phyloP scores from a whole-genome alignment of 2,329 filamentous ascomycete genomes.

The Cordyceps cateniannulata region DNA sequence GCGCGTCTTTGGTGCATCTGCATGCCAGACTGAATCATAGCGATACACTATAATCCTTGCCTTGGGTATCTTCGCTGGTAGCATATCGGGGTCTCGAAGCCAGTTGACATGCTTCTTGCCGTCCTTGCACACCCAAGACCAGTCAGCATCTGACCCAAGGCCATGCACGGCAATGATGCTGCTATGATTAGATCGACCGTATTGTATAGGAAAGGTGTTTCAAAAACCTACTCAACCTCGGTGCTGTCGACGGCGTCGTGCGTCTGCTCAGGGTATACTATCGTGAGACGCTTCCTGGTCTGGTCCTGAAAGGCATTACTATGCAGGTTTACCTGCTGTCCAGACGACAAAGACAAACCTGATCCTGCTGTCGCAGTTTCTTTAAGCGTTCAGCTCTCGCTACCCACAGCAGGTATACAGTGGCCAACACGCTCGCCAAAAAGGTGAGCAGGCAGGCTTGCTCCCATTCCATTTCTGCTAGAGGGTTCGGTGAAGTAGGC shows the following conservation, averaged over 20 bases:
- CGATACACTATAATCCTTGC: constrained; percentile 17
- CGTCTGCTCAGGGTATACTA: background rate
- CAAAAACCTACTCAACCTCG: background rate
- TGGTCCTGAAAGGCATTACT: background rate
- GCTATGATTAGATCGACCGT: background rate
- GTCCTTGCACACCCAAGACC: constrained; percentile 18
- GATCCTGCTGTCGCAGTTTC: background rate
- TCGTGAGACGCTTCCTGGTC: background rate
- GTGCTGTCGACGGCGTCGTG: background rate
- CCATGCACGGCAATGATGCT: constrained; percentile 20
- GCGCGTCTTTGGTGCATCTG: constrained; percentile 17
- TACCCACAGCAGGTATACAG: background rate
- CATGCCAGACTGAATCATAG: constrained; percentile 18
- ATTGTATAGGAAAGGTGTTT: background rate
- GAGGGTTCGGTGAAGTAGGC: background rate
- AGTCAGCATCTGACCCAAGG: constrained; percentile 18
- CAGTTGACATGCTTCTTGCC: constrained; percentile 13
- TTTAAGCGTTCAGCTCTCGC: background rate
- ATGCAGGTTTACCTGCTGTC: background rate
- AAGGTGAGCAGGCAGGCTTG: background rate
- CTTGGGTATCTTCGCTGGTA: constrained; percentile 11
- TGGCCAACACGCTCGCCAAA: background rate
- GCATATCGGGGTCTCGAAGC: constrained; percentile 16
- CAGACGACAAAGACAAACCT: background rate
- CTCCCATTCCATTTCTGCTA: background rate